Evolutionary conservation across 2,329 filamentous ascomycete genomes (phyloP), one percentile per base, ranked within the genome.

Genomic region (Cercospora janseana): DNA sequence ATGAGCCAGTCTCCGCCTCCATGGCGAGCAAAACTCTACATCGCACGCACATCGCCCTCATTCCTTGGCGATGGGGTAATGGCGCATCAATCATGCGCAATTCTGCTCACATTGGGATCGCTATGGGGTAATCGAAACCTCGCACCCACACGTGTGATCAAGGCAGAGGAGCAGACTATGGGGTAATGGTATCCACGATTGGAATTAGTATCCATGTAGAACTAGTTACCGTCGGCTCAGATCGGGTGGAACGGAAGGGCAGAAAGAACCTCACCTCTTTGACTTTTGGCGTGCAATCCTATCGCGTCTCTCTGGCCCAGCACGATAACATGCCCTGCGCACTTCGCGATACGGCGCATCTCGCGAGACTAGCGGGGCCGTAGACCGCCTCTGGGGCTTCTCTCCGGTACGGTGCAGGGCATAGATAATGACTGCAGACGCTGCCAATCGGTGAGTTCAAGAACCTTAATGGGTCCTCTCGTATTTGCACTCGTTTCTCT

Each of bases 161-260:
- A 23, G 35, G 21, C 37, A 34, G 26, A 35, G 21, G 23, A 35
- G 12, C 31, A 12, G n/a, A n/a, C 49, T 46, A 44, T 52, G 29
- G 44, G 44, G 49, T 52, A 52, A 48, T 41, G 35, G 40, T 31
- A 41, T 46, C 41, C 31, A 46, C 24, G 23, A 38, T 18, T 43
- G 49, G 49, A 40, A 46, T 44, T 29, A 23, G 24, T 24, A 48
- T 46, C 43, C 43, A 23, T 46, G 40, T 44, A n/a, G n/a, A n/a
- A n/a, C n/a, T n/a, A 32, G 44, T 40, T 49, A 48, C 35, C 34
- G 27, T 49, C 46, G 46, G 46, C 46, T 49, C 46, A 49, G 37
- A 40, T 20, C 46, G 46, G 46, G 46, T 38, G 46, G 37, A 37
- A 27, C 46, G 46, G 46, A 49, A 42, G 35, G 6, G 43, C 20